Percentiles rank a stretch among this genome's conserved stretches.
These are phyloP conservation scores for Rhododendron molle DNA, from an alignment of 148 eudicot genomes.

Conservation along the genomic window DNA sequence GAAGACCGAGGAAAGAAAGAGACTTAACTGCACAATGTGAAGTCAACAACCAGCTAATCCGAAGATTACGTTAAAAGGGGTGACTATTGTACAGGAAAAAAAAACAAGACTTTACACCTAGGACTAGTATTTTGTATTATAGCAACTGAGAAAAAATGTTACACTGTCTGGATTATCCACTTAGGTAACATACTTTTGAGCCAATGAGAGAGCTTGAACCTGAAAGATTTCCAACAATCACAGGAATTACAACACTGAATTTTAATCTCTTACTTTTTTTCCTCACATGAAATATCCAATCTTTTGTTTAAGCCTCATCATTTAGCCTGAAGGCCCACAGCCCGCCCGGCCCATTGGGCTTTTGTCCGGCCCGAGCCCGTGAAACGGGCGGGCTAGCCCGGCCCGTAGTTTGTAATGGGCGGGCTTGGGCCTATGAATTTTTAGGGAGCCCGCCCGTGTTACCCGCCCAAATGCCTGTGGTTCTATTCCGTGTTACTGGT, in stretches of 20 bases:
- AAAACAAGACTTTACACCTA: not conserved
- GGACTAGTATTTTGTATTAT: not conserved
- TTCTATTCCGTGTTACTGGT: no score
- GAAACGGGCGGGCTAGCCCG: no score
- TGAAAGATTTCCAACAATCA: not conserved
- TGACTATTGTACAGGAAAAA: not conserved
- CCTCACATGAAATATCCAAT: not conserved
- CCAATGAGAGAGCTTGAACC: not conserved
- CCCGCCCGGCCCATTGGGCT: no score
- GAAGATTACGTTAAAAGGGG: not conserved
- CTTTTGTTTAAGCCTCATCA: no score
- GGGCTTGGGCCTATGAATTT: no score
- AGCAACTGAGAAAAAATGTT: not conserved
- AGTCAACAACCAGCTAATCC: not conserved
- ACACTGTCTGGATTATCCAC: not conserved
- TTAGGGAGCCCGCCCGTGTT: no score
- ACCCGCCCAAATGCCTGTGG: no score
- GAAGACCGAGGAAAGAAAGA: not conserved
- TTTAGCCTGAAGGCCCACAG: no score
- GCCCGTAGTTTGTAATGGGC: no score
- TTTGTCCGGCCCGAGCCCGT: no score
- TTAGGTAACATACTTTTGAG: not conserved
- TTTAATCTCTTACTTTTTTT: not conserved
- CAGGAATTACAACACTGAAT: not conserved
- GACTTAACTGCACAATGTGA: not conserved